These are phyloP conservation scores for Plasmodium reichenowi DNA, from an alignment of 169 alveolate genomes.

Conservation along the genomic window DNA sequence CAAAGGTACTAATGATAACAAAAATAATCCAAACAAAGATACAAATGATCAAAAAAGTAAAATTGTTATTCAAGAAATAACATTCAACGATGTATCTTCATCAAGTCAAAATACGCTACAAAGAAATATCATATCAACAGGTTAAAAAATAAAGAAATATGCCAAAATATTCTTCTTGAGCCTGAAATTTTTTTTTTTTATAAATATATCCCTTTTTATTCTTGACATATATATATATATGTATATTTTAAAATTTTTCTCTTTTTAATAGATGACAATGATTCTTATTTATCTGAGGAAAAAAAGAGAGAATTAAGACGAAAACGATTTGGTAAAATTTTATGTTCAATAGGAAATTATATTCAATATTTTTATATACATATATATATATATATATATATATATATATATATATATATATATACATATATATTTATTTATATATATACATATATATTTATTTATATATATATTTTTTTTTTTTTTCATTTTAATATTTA, in stretches of 20 bases:
- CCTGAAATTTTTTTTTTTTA: not conserved
- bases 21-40: conserved; percentile 4
- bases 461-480: not conserved
- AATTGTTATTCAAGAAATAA: conserved; percentile 41
- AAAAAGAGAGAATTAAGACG: conserved; percentile 56
- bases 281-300: conserved; percentile 55
- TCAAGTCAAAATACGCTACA: conserved; percentile 39
- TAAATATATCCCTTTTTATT: not conserved
- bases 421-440: too few relatives aligned
- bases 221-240: not conserved
- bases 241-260: not conserved
- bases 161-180: not conserved
- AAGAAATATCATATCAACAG: conserved; percentile 37
- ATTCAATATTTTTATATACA: not conserved
- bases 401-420: not conserved
- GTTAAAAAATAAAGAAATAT: conserved; percentile 3
- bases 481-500: not conserved
- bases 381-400: too few relatives aligned
- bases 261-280: conserved; percentile 15
- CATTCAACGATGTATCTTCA: conserved; percentile 47
- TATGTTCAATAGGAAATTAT: not conserved
- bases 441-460: not conserved
- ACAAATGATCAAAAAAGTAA: conserved; percentile 22
- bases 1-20: not conserved
- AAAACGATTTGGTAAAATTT: conserved; percentile 63